Evolutionary conservation across 768 basidiomycete species (phyloP), one percentile per base, ranked within the genome.

Genomic region (Hygrophorus russula): DNA sequence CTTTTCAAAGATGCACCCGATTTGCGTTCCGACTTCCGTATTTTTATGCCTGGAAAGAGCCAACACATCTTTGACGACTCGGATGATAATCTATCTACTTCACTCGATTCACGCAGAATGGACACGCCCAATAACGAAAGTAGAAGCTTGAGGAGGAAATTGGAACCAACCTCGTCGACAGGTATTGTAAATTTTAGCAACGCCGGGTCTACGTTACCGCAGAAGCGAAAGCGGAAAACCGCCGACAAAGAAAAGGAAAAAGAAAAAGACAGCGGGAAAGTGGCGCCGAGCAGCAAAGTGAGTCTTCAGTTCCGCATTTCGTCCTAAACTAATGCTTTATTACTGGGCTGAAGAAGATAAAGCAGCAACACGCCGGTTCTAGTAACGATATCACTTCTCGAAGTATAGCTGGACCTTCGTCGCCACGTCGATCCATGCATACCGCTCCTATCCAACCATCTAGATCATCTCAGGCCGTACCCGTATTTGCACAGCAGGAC

Each of bases 1-100:
- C 62, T 88, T 9, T 86, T 89, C 64, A 79, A 80, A 47, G 80
- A 87, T 51, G 78, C 76, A 7, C 80, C 81, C 0, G 85, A 88
- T 57, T 58, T 89, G 30, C 71, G 80, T 32, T 69, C 74, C 37
- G 83, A 84, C 48, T 87, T 89, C 51, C 70, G 75, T 20, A 70
- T 82, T 42, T 88, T 88, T 59, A 74, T 88, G 67, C 81, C 82
- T 0, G 79, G 75, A 53, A 65, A 69, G 54, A 68, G 63, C 40
- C 76, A 72, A 42, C 63, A 65, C 46, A 52, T 69, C 31, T 57
- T 74, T 14, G 74, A 76, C 36, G 76, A 78, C 50, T 57, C 19
- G 18, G 46, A 42, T 5, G 24, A 19, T 15, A 9, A 27, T n/a
- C 7, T n/a, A 19, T 17, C 20, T 34, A 27, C 17, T 5, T 20